Percentiles rank a stretch among this genome's conserved stretches.
Evolutionary conservation across 164 flowering plant genomes (phyloP).

Genomic region (Aristolochia californica): DNA sequence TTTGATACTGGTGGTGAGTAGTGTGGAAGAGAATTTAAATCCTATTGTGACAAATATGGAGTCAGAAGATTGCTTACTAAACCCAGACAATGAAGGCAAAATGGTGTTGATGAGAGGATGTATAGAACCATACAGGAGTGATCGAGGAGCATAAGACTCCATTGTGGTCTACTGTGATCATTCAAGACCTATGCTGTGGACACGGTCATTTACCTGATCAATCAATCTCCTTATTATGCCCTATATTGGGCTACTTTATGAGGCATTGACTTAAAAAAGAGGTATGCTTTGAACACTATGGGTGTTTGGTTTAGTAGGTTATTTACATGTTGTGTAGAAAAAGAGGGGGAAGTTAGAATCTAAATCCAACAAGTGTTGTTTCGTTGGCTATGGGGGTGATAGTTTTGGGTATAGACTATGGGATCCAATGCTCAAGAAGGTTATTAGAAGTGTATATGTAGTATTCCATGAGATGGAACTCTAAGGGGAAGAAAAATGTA

Average conservation of each 20-base stretch:
- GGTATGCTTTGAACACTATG: not conserved
- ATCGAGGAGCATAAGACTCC: no score
- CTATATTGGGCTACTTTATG: not conserved
- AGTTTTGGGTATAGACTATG: not conserved
- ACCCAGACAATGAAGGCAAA: not conserved
- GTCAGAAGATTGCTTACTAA: not conserved
- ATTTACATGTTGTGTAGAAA: not conserved
- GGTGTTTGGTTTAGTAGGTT: not conserved
- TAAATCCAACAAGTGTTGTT: not conserved
- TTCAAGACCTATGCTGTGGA: not conserved
- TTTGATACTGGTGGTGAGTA: not conserved
- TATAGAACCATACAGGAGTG: not conserved
- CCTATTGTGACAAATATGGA: not conserved
- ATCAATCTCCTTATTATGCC: not conserved
- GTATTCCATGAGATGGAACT: no score
- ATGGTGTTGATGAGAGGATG: not conserved
- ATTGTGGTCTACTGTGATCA: no score
- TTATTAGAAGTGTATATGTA: no score
- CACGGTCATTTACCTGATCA: not conserved
- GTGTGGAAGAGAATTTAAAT: not conserved
- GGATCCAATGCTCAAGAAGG: not conserved
- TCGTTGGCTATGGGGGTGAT: not conserved
- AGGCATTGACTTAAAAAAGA: not conserved
- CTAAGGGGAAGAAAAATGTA: not conserved
- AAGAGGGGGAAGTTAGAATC: not conserved